Evolutionary conservation across 2,329 filamentous ascomycete species (phyloP), one percentile per base, ranked within the genome.

Genomic region (Tolypocladium paradoxum): DNA sequence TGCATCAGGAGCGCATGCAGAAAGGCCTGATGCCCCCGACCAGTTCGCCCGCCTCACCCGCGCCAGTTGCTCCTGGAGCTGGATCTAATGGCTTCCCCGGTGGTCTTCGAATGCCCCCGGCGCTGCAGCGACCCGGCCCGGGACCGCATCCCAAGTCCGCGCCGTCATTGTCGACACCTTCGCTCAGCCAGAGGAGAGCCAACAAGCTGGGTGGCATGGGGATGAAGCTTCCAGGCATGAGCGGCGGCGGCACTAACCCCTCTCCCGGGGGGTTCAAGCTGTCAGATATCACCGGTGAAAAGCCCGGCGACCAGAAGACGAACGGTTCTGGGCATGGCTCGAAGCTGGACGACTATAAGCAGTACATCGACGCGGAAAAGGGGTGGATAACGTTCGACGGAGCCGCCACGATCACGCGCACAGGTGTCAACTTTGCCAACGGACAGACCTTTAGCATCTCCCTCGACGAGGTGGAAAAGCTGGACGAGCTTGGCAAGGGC

Each of bases 401-500:
- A 60, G 95, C 95, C 60, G 93, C 93, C 12, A 83, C 90, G 5
- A 88, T 99, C 51, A 92, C 91, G 57, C 84, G 88, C 29, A 84
- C 87, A 18, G 93, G 93, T 29, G 91, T 99, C 56, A 87, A 97
- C 64, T 99, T 99, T 65, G 85, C 87, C 27, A 90, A 87, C 54
- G 93, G 93, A 2, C 87, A 85, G 52, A 90, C 84, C 20, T 97
- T 99, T 70, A 90, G 80, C 64, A 97, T 99, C 64, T 97, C 92
- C 4, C 76, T 99, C 43, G 92, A 99, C 64, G 92, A 99, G 68
- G 88, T 99, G 6, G 90, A 97, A 62, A 92, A 89, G 1, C 67
- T 97, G 54, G 90, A 92, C 56, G 93, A 99, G 73, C 75, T 99
- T 14, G 93, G 93, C 48, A 99, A 97, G 70, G 93, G 93, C 40